phyloP scores from a whole-genome alignment of 1,284 basidiomycete species.

The Rhodotorula sp. region DNA sequence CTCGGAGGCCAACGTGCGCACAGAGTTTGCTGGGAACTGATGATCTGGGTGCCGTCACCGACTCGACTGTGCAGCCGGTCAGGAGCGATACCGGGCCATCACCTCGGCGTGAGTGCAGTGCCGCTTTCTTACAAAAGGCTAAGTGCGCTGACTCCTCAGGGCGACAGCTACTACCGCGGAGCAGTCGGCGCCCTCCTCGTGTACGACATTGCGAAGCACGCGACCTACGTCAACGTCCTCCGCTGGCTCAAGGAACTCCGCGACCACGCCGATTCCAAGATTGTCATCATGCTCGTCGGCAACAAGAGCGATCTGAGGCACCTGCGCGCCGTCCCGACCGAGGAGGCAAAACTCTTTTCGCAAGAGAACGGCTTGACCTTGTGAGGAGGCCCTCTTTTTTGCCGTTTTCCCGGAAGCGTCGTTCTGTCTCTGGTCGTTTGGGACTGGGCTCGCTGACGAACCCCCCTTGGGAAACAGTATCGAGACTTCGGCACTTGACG shows the following conservation, averaged over 20 bases:
- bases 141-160: neutral
- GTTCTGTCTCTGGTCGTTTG: neutral
- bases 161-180: constrained; percentile 92
- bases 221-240: constrained; percentile 91
- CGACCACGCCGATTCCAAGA: constrained; percentile 55
- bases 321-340: constrained; percentile 90
- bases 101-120: constrained; percentile 76
- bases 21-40: neutral
- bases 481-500: constrained; percentile 98
- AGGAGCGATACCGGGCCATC: constrained; percentile 98
- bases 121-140: neutral
- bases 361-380: constrained; percentile 47
- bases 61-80: constrained; percentile 66
- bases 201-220: constrained; percentile 66
- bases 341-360: constrained; percentile 52
- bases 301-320: constrained; percentile 98
- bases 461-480: constrained; percentile 55
- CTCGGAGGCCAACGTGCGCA: too few species aligned
- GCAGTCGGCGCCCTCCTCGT: constrained; percentile 67
- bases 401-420: neutral
- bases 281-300: constrained; percentile 57
- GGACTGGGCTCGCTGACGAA: neutral
- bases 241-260: constrained; percentile 98
- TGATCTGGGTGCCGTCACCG: neutral
- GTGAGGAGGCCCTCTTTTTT: constrained; percentile 9